Evolutionary conservation across 2,329 filamentous ascomycete genomes (phyloP).

Genomic region (Aspergillus terreus): DNA sequence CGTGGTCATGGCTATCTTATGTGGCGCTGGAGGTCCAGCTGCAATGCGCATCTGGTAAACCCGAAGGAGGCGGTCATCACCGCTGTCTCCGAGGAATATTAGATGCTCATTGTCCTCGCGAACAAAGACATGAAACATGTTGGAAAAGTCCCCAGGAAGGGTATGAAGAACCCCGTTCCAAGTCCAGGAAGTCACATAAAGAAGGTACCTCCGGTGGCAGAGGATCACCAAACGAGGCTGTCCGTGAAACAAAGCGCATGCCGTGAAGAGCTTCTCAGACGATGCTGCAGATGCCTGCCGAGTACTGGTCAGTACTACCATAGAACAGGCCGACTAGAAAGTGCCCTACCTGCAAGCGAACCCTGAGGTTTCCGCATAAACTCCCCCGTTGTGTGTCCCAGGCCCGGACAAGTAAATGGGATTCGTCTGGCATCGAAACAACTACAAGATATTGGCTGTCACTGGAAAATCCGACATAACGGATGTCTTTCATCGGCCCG

Average conservation of each 20-base stretch:
- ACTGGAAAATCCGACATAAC: constrained; percentile 10
- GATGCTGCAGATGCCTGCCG: neutral
- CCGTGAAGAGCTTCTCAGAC: neutral
- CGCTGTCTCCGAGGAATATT: constrained; percentile 1
- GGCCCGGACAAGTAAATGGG: constrained; percentile 5
- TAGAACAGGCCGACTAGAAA: no score
- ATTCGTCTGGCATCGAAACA: constrained; percentile 4
- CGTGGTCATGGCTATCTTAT: neutral
- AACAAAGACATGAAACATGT: neutral
- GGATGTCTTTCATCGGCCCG: constrained; percentile 6
- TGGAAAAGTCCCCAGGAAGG: neutral
- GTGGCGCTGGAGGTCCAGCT: neutral
- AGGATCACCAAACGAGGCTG: constrained; percentile 1
- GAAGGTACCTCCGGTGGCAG: neutral
- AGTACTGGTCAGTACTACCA: neutral
- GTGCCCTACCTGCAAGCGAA: neutral
- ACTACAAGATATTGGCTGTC: constrained; percentile 10
- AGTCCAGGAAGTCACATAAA: neutral
- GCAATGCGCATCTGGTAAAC: neutral
- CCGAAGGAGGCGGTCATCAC: neutral
- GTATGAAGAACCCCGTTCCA: constrained; percentile 1
- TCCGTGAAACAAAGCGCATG: neutral
- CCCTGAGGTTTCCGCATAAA: neutral
- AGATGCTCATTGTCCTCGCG: constrained; percentile 1
- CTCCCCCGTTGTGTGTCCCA: constrained; percentile 11